These are phyloP conservation scores for Leccinum aurantiacum DNA, from an alignment of 768 basidiomycete species.

Conservation along the genomic window DNA sequence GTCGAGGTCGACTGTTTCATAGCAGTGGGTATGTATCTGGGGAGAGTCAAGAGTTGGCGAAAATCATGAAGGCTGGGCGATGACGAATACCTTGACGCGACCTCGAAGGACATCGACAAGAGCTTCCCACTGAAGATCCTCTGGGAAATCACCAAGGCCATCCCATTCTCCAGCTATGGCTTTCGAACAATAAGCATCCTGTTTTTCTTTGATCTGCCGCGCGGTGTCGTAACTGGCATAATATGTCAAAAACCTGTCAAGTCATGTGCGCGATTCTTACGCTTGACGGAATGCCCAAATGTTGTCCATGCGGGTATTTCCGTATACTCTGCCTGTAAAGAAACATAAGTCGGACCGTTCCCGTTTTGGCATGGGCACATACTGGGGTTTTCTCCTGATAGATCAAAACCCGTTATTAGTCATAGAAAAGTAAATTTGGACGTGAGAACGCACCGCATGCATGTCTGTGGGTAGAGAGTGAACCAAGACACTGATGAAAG, in stretches of 20 bases:
- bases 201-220: constrained; percentile 49
- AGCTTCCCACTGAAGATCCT: constrained; percentile 70
- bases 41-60: constrained; percentile 1
- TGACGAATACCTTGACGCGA: constrained; percentile 61
- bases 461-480: constrained; percentile 40
- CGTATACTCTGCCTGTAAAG: constrained; percentile 29
- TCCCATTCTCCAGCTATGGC: constrained; percentile 42
- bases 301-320: constrained; percentile 45
- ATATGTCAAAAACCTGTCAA: neutral
- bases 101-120: constrained; percentile 84
- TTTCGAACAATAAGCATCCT: constrained; percentile 53
- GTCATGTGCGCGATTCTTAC: constrained; percentile 22
- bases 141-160: constrained; percentile 58
- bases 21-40: constrained; percentile 43
- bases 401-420: constrained; percentile 1
- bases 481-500: neutral
- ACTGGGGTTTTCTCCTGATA: constrained; percentile 51
- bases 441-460: constrained; percentile 48
- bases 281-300: constrained; percentile 56
- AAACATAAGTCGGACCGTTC: constrained; percentile 2
- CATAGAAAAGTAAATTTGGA: neutral
- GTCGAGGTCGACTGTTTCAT: constrained; percentile 66
- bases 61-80: neutral
- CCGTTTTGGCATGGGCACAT: neutral
- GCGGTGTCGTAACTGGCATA: constrained; percentile 50